Conservation (phyloP, 73 alveolate species). For the Tetrahymena malaccensis region DNA sequence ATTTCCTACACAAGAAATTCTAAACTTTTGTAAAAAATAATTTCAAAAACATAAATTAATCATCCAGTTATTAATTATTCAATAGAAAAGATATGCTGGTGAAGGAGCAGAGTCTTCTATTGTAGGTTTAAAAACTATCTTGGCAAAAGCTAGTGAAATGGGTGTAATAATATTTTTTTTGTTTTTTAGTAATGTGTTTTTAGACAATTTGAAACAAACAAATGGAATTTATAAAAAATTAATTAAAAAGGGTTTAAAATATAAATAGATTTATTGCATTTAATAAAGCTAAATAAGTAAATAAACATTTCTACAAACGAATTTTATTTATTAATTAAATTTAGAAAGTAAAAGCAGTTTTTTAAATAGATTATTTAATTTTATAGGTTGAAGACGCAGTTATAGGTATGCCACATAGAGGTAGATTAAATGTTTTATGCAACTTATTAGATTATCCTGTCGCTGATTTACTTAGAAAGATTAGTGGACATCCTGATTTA, state of each 20-base stretch:
- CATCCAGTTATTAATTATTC: background rate
- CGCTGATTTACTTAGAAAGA: slow-evolving; percentile 52
- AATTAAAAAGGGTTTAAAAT: background rate
- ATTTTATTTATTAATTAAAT: too few species aligned
- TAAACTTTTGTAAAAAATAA: slow-evolving; percentile 24
- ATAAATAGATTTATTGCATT: too few species aligned
- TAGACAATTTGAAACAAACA: background rate
- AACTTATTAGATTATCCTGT: slow-evolving; percentile 57
- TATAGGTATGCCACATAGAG: slow-evolving; percentile 77
- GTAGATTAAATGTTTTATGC: slow-evolving; percentile 53
- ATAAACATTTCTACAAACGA: too few species aligned
- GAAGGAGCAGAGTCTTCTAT: slow-evolving; percentile 72
- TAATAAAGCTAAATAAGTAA: background rate
- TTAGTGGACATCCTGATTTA: slow-evolving; percentile 60
- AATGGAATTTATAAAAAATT: background rate
- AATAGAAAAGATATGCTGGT: slow-evolving; percentile 71
- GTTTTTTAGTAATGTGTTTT: background rate
- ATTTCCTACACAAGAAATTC: slow-evolving; percentile 57
- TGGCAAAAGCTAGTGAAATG: slow-evolving; percentile 18
- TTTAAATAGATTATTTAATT: background rate
- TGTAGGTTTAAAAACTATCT: slow-evolving; percentile 52
- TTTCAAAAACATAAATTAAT: slow-evolving; percentile 3
- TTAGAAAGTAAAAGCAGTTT: too few species aligned
- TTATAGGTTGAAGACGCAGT: slow-evolving; percentile 46
- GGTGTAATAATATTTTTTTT: slow-evolving; percentile 3